Evolutionary conservation across 345 rosid species (phyloP).

Genomic region (Kandelia obovata): DNA sequence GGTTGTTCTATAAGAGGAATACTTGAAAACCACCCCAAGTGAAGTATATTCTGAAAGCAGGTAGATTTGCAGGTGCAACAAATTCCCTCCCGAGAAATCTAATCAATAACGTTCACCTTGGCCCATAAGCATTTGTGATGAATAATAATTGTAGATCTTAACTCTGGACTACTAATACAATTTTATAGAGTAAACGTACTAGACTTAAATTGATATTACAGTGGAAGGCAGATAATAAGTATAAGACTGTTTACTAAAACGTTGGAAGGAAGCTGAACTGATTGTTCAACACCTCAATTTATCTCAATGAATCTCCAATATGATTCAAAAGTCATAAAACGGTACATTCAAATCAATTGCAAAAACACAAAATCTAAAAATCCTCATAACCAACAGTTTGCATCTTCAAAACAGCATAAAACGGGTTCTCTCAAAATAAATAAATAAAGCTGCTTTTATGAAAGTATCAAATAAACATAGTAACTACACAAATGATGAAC

Average conservation of each 20-base stretch:
- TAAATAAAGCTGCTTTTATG: too few species aligned
- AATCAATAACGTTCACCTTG: conserved; percentile 3
- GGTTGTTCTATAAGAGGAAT: background rate
- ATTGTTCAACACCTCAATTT: too few species aligned
- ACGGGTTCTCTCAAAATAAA: too few species aligned
- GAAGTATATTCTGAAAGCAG: conserved; percentile 18
- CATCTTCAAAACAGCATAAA: background rate
- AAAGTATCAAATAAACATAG: too few species aligned
- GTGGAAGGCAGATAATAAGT: too few species aligned
- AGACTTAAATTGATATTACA: background rate
- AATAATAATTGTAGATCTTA: background rate
- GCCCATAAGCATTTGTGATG: conserved; percentile 6
- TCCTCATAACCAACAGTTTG: background rate
- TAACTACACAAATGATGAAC: too few species aligned
- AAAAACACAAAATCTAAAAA: background rate
- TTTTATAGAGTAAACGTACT: background rate
- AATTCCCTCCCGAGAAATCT: conserved; percentile 1
- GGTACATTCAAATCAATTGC: background rate
- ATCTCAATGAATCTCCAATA: too few species aligned
- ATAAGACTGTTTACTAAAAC: too few species aligned
- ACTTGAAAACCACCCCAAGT: conserved; percentile 19
- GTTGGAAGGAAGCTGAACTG: too few species aligned
- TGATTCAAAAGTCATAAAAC: background rate
- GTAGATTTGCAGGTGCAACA: conserved; percentile 16
- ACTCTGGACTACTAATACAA: background rate